A percentile compares a stretch with the other conserved stretches of the same genome.
Conservation (phyloP, 768 basidiomycete species). For the Agrocybe chaxingu region DNA sequence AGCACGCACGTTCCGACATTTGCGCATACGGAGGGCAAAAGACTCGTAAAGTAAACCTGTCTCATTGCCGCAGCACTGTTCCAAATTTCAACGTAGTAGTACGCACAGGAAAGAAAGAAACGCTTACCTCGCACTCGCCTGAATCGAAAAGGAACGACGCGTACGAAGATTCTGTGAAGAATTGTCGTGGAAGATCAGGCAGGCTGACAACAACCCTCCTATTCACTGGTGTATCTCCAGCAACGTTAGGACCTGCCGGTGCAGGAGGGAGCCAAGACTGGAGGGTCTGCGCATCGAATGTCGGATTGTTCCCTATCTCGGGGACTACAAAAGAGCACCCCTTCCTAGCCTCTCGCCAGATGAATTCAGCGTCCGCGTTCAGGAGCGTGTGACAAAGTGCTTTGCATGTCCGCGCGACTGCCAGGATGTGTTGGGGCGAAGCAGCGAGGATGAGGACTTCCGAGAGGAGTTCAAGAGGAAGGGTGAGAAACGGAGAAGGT, state of each 20-base stretch:
- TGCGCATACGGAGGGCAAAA: no score
- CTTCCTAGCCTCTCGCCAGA: constrained; percentile 57
- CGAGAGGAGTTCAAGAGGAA: constrained; percentile 64
- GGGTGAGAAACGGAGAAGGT: constrained; percentile 7
- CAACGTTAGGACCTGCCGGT: no score
- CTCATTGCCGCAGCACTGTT: not conserved
- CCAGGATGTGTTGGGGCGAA: constrained; percentile 55
- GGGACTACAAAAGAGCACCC: constrained; percentile 7
- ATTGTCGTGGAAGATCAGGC: constrained; percentile 17
- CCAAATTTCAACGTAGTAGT: not conserved
- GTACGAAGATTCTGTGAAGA: constrained; percentile 54
- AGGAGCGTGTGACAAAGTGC: constrained; percentile 48
- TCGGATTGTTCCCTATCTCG: not conserved
- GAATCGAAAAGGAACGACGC: constrained; percentile 63
- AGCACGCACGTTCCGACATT: no score
- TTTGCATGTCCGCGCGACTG: constrained; percentile 57
- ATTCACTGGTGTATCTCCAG: not conserved
- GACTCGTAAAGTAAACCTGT: not conserved
- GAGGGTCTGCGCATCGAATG: no score
- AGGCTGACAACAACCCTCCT: constrained; percentile 4
- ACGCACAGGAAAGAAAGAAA: not conserved
- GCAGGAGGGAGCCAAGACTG: no score
- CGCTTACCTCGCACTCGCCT: constrained; percentile 52
- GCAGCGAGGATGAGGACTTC: constrained; percentile 53
- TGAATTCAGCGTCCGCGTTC: constrained; percentile 40